These are phyloP conservation scores for Ophiostoma himal-ulmi DNA, from an alignment of 2,329 filamentous ascomycete genomes.

Conservation along the genomic window DNA sequence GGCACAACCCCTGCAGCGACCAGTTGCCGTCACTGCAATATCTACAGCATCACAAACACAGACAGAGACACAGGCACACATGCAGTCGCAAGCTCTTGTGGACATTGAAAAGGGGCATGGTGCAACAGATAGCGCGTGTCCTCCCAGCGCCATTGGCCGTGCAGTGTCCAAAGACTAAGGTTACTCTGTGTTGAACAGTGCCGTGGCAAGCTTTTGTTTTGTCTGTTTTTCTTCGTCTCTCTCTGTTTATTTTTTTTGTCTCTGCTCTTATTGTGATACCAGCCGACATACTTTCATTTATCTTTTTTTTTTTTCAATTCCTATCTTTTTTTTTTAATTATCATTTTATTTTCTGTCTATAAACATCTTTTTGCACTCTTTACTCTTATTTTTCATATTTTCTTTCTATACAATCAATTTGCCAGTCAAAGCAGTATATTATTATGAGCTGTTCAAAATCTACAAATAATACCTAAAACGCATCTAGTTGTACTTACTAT, in stretches of 20 bases:
- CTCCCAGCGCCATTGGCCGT: background rate
- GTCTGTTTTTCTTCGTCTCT: background rate
- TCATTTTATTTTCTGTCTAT: background rate
- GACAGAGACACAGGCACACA: background rate
- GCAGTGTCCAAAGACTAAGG: constrained; percentile 11
- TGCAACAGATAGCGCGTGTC: background rate
- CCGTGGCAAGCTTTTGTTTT: background rate
- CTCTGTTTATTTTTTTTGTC: background rate
- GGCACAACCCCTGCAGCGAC: background rate
- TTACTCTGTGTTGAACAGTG: background rate
- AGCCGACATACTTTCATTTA: background rate
- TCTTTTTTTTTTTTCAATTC: background rate
- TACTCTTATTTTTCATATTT: background rate
- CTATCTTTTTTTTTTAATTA: background rate
- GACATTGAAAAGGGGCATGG: background rate
- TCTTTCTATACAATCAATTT: background rate
- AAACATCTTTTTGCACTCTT: background rate
- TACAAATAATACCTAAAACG: background rate
- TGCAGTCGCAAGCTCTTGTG: background rate
- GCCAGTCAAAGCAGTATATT: background rate
- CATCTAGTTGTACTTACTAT: background rate
- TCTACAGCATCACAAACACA: background rate
- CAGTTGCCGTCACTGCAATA: background rate
- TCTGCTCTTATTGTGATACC: background rate
- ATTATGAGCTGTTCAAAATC: background rate